These are phyloP conservation scores for Pseudophaeomoniella oleicola DNA, from an alignment of 2,329 filamentous ascomycete genomes.

Conservation along the genomic window DNA sequence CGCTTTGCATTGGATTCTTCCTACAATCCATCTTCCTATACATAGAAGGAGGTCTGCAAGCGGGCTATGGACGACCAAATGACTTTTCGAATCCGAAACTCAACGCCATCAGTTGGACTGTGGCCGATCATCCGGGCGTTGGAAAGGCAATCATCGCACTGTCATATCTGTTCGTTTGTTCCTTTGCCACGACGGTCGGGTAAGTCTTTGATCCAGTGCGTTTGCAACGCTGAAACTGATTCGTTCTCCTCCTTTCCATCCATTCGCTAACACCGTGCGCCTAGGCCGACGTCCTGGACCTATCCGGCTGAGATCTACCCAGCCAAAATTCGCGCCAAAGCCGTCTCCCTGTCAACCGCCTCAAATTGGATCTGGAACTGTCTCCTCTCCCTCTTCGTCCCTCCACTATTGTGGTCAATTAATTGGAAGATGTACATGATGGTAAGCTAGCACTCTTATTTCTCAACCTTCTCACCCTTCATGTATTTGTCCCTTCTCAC, in stretches of 20 bases:
- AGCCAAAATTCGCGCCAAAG: conserved; percentile 21
- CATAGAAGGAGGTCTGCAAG: conserved; percentile 1
- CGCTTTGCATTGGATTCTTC: conserved; percentile 24
- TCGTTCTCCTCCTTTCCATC: too few relatives aligned
- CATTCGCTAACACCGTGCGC: too few relatives aligned
- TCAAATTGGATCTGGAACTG: conserved; percentile 24
- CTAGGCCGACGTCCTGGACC: conserved; percentile 13
- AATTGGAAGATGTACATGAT: conserved; percentile 14
- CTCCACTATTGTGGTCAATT: conserved; percentile 15
- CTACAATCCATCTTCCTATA: conserved; percentile 1
- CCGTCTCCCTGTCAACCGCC: conserved; percentile 20
- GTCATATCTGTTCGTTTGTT: conserved; percentile 15
- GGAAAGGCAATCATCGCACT: conserved; percentile 14
- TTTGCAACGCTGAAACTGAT: too few relatives aligned
- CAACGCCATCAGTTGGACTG: conserved; percentile 9
- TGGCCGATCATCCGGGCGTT: conserved; percentile 9
- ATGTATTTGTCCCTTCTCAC: too few relatives aligned
- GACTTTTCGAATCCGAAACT: neutral
- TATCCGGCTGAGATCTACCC: conserved; percentile 28
- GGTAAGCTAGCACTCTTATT: too few relatives aligned
- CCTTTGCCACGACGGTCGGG: conserved; percentile 14
- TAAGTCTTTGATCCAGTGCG: too few relatives aligned
- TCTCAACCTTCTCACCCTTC: too few relatives aligned
- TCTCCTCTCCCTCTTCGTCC: conserved; percentile 16
- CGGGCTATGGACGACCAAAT: neutral